Percentiles rank a stretch among this genome's conserved stretches.
Conservation (phyloP, 164 flowering plant genomes). For the Vitis labrusca region DNA sequence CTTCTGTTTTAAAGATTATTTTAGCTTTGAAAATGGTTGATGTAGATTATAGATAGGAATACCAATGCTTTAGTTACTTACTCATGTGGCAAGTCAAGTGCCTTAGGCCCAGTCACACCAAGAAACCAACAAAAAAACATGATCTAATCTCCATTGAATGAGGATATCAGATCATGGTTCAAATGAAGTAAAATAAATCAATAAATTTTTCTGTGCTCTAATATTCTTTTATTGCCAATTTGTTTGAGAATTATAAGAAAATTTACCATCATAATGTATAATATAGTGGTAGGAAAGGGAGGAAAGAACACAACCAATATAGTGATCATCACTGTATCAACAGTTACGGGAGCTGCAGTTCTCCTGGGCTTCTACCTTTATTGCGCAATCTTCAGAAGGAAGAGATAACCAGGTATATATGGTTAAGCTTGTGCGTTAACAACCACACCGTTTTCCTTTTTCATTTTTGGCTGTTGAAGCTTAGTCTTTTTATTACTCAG, state of each 20-base stretch:
- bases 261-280: neutral
- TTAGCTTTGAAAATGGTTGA: too few relatives aligned
- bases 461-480: neutral
- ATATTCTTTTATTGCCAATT: neutral
- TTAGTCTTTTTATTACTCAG: neutral
- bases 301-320: constrained; percentile 10
- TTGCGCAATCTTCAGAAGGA: neutral
- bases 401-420: constrained; percentile 7
- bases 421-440: neutral
- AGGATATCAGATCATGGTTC: too few relatives aligned
- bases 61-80: too few relatives aligned
- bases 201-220: too few relatives aligned
- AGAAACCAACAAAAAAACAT: too few relatives aligned
- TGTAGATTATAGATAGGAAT: too few relatives aligned
- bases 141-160: too few relatives aligned
- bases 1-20: too few relatives aligned
- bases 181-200: too few relatives aligned
- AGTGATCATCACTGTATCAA: neutral
- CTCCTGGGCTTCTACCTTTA: constrained; percentile 7
- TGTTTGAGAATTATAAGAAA: neutral
- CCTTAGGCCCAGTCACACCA: too few relatives aligned
- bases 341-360: neutral
- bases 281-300: constrained; percentile 4
- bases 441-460: neutral
- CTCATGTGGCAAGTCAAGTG: too few relatives aligned